These are phyloP conservation scores for Pharnaceum exiguum DNA, from an alignment of 148 eudicot genomes.

Conservation along the genomic window DNA sequence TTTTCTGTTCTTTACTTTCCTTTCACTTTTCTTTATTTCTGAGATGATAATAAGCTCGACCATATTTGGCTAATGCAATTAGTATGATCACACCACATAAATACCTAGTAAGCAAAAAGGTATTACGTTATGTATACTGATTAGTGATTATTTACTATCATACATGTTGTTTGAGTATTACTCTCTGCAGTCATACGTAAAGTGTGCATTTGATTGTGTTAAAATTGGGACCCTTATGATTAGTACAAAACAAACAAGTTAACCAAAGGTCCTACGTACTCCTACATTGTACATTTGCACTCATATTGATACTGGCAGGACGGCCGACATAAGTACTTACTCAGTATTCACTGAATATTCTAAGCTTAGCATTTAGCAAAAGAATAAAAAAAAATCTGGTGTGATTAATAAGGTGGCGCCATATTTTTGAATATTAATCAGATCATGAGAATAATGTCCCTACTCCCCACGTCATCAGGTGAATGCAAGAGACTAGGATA, in stretches of 20 bases:
- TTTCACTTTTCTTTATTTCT: neutral
- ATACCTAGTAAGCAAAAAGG: conserved; percentile 4
- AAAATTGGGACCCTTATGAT: too few species aligned
- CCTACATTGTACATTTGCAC: too few species aligned
- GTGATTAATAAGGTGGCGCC: neutral
- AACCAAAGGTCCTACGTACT: too few species aligned
- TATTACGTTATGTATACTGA: neutral
- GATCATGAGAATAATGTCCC: neutral
- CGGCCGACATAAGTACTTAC: too few species aligned
- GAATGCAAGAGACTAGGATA: conserved; percentile 12
- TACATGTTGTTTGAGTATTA: too few species aligned
- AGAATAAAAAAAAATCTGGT: neutral
- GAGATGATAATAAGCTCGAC: neutral
- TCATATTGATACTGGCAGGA: too few species aligned
- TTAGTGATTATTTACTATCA: conserved; percentile 12
- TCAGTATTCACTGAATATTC: too few species aligned
- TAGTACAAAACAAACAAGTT: too few species aligned
- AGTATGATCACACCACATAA: conserved; percentile 5
- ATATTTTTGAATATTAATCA: conserved; percentile 5
- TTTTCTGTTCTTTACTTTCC: neutral
- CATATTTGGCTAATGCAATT: neutral
- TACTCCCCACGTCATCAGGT: conserved; percentile 1
- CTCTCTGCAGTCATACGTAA: too few species aligned
- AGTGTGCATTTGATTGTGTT: too few species aligned
- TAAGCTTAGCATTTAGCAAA: too few species aligned